phyloP scores from a whole-genome alignment of 495 filamentous ascomycete genomes.

The Lophiostoma macrostomum region DNA sequence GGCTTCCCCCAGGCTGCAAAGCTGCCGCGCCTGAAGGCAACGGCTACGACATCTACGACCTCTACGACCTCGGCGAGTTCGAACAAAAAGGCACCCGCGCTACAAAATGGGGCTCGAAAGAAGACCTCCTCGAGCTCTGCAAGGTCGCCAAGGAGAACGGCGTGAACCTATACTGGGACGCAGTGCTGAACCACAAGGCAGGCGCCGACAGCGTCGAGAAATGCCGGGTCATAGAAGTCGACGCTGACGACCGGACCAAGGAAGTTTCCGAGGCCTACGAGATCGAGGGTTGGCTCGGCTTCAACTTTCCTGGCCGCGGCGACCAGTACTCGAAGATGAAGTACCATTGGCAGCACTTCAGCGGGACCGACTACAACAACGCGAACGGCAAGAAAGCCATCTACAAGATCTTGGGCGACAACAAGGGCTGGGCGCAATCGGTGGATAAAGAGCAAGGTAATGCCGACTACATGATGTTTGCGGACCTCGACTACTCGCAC shows the following conservation, averaged over 20 bases:
- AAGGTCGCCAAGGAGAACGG: conserved; percentile 50
- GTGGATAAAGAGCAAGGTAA: conserved; percentile 68
- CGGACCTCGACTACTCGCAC: conserved; percentile 65
- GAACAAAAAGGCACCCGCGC: conserved; percentile 62
- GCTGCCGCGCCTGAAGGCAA: conserved; percentile 60
- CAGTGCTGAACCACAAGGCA: conserved; percentile 74
- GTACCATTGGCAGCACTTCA: conserved; percentile 57
- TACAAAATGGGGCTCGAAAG: conserved; percentile 73
- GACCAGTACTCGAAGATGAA: conserved; percentile 59
- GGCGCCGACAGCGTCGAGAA: conserved; percentile 62
- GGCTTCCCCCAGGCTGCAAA: conserved; percentile 75
- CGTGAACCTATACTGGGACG: conserved; percentile 68
- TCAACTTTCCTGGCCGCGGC: conserved; percentile 60
- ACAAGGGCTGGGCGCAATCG: conserved; percentile 62
- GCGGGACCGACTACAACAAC: conserved; percentile 61
- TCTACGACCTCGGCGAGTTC: conserved; percentile 76
- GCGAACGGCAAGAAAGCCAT: conserved; percentile 57
- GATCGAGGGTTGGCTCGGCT: conserved; percentile 67
- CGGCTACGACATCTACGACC: conserved; percentile 76
- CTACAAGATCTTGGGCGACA: conserved; percentile 63
- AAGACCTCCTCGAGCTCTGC: conserved; percentile 56
- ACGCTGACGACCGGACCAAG: conserved; percentile 50
- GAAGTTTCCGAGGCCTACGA: conserved; percentile 57
- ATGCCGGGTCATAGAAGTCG: conserved; percentile 59
- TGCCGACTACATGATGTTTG: conserved; percentile 63